A percentile compares a stretch with the other conserved stretches of the same genome.
These are phyloP conservation scores for Boletus tylopilopsis DNA, from an alignment of 768 basidiomycete genomes.

Conservation along the genomic window DNA sequence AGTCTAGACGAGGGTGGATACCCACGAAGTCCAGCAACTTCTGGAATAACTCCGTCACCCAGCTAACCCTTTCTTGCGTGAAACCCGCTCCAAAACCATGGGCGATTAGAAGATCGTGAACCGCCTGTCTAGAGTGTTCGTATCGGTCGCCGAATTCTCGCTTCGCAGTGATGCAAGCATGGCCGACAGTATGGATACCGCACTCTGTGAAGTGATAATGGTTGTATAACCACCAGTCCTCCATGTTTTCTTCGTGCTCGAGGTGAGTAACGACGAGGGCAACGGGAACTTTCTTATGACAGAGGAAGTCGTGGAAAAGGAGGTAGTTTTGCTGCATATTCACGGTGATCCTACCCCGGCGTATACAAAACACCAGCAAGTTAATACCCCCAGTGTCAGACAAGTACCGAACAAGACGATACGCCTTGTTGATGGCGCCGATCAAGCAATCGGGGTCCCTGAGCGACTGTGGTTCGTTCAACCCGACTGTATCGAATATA, in stretches of 20 bases:
- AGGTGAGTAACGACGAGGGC: conserved; percentile 34
- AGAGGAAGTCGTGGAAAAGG: conserved; percentile 33
- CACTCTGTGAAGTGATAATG: conserved; percentile 15
- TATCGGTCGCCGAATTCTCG: conserved; percentile 27
- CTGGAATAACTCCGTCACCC: conserved; percentile 22
- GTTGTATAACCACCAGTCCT: conserved; percentile 33
- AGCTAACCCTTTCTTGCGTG: conserved; percentile 22
- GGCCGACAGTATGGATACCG: conserved; percentile 23
- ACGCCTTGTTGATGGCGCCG: conserved; percentile 30
- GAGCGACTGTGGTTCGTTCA: conserved; percentile 28
- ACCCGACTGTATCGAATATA: conserved; percentile 34
- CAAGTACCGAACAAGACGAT: conserved; percentile 33
- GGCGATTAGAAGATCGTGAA: conserved; percentile 20
- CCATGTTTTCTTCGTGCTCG: conserved; percentile 35
- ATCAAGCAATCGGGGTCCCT: conserved; percentile 25
- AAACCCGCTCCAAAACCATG: conserved; percentile 18
- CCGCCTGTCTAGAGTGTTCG: conserved; percentile 16
- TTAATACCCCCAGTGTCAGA: conserved; percentile 33
- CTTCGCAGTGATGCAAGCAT: conserved; percentile 35
- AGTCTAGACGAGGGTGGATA: conserved; percentile 18
- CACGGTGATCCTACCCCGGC: conserved; percentile 29
- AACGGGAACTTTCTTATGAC: conserved; percentile 30
- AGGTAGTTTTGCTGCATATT: conserved; percentile 29
- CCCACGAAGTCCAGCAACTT: conserved; percentile 22
- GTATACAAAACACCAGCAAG: conserved; percentile 39